Evolutionary conservation across 164 flowering plant genomes (phyloP).

Genomic region (Sextonia rubra): DNA sequence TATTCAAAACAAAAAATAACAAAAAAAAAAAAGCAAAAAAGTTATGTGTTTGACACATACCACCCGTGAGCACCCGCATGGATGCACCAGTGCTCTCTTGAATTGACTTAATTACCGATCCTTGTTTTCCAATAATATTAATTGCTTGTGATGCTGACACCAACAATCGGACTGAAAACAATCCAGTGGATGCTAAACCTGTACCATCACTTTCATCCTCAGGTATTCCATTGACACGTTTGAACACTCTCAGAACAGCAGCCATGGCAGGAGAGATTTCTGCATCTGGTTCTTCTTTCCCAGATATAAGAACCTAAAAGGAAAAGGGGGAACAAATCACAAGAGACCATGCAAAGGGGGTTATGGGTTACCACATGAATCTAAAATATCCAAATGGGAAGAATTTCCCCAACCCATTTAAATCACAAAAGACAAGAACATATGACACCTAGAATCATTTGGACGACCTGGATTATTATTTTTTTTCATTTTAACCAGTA

Average conservation of each 20-base stretch:
- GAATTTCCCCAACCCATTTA: background rate
- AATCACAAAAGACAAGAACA: no score
- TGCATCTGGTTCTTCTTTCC: conserved; percentile 83
- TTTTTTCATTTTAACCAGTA: no score
- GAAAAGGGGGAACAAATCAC: background rate
- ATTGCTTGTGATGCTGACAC: conserved; percentile 82
- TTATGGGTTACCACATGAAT: background rate
- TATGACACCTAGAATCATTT: background rate
- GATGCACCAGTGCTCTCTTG: conserved; percentile 74
- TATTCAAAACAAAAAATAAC: background rate
- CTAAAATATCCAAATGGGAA: background rate
- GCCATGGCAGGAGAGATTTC: conserved; percentile 86
- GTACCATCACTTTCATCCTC: conserved; percentile 43
- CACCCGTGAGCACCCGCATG: conserved; percentile 68
- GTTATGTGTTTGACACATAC: conserved; percentile 30
- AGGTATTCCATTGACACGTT: conserved; percentile 64
- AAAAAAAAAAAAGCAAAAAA: background rate
- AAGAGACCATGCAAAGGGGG: background rate
- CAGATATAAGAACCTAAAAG: conserved; percentile 71
- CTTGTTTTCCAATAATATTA: conserved; percentile 88
- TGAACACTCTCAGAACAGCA: conserved; percentile 76
- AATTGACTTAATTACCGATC: conserved; percentile 73
- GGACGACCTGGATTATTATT: background rate
- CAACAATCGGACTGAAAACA: conserved; percentile 62
- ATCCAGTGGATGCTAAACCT: conserved; percentile 34